These are phyloP conservation scores for Phlyctochytrium bullatum DNA, from an alignment of 192 early-diverging fungal species.

Conservation along the genomic window DNA sequence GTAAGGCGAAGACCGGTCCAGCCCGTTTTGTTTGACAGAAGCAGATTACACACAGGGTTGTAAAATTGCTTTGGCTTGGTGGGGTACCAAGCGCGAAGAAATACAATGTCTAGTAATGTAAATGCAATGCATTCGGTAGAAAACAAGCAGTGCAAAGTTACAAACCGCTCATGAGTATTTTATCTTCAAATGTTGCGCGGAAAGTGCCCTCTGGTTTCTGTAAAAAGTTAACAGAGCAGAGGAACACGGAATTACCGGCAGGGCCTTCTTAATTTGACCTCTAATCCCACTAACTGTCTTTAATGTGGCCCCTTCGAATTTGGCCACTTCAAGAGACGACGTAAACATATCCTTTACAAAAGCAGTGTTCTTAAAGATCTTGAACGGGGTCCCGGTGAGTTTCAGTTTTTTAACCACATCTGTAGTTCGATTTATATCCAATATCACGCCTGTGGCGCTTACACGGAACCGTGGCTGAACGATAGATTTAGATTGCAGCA, in stretches of 20 bases:
- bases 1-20: slow-evolving; percentile 90
- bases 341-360: slow-evolving; percentile 99
- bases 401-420: slow-evolving; percentile 99
- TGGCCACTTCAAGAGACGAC: slow-evolving; percentile 91
- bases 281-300: slow-evolving; percentile 96
- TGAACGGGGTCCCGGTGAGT: slow-evolving; percentile 89
- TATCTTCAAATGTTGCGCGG: slow-evolving; percentile 98
- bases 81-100: slow-evolving; percentile 95
- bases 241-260: too few relatives aligned
- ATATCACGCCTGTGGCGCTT: slow-evolving; percentile 90
- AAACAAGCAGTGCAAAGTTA: not conserved
- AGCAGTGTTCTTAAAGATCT: slow-evolving; percentile 96
- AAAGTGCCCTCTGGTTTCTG: slow-evolving; percentile 86
- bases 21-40: slow-evolving; percentile 69
- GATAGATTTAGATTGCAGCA: too few relatives aligned
- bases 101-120: slow-evolving; percentile 81
- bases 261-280: slow-evolving; percentile 94
- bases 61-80: slow-evolving; percentile 94
- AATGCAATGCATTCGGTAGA: too few relatives aligned
- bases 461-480: slow-evolving; percentile 88
- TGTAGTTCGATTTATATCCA: slow-evolving; percentile 88
- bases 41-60: slow-evolving; percentile 94
- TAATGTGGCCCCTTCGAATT: slow-evolving; percentile 95
- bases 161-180: slow-evolving; percentile 86
- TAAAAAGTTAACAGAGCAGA: slow-evolving; percentile 30